These are phyloP conservation scores for Aspergillus fructus DNA, from an alignment of 2,329 filamentous ascomycete genomes.

Conservation along the genomic window DNA sequence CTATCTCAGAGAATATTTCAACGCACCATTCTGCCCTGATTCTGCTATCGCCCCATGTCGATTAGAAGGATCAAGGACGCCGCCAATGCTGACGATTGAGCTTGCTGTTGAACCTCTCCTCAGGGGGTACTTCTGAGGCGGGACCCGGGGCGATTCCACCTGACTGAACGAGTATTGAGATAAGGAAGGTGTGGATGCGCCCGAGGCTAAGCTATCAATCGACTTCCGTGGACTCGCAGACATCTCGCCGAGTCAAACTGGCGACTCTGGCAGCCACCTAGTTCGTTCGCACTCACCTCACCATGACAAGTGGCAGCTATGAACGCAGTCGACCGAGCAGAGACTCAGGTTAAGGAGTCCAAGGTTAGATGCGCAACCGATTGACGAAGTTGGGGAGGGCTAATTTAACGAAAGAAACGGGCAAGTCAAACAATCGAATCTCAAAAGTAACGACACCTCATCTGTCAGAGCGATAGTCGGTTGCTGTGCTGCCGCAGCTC, in stretches of 20 bases:
- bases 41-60: constrained; percentile 64
- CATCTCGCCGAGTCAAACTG: constrained; percentile 52
- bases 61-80: constrained; percentile 69
- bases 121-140: constrained; percentile 36
- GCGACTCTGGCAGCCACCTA: constrained; percentile 35
- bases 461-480: constrained; percentile 21
- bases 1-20: not conserved
- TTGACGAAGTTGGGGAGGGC: not conserved
- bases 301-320: constrained; percentile 34
- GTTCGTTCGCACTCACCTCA: constrained; percentile 31
- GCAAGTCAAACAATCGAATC: not conserved
- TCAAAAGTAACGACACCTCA: not conserved
- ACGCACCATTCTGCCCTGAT: constrained; percentile 75
- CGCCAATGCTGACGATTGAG: constrained; percentile 83
- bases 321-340: constrained; percentile 5
- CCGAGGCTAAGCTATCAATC: constrained; percentile 62
- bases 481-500: constrained; percentile 20
- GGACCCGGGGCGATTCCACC: constrained; percentile 36
- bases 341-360: not conserved
- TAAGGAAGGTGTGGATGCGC: constrained; percentile 52
- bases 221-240: constrained; percentile 64
- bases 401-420: not conserved
- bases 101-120: constrained; percentile 81
- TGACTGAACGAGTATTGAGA: constrained; percentile 48
- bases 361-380: not conserved